These are phyloP conservation scores for Naganishia randhawae DNA, from an alignment of 768 basidiomycete genomes.

Conservation along the genomic window DNA sequence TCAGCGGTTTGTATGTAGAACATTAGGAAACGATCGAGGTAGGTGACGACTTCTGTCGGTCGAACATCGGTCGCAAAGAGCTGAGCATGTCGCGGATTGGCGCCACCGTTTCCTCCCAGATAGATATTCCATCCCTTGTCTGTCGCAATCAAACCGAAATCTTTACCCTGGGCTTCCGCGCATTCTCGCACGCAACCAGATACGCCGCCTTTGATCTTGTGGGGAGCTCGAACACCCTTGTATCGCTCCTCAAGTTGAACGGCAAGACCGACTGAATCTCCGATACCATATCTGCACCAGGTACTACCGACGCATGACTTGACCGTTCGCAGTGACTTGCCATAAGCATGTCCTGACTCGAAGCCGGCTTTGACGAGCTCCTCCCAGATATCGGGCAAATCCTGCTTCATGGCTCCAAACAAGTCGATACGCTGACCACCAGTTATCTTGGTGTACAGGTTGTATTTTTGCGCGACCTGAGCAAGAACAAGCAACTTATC, in stretches of 20 bases:
- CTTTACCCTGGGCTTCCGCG: constrained; percentile 70
- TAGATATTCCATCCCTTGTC: constrained; percentile 79
- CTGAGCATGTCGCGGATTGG: constrained; percentile 58
- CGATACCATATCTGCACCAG: constrained; percentile 64
- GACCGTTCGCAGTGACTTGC: constrained; percentile 66
- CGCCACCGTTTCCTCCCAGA: constrained; percentile 69
- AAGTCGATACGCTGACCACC: constrained; percentile 64
- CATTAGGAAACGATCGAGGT: constrained; percentile 45
- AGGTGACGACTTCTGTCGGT: constrained; percentile 60
- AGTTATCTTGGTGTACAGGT: constrained; percentile 64
- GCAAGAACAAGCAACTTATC: constrained; percentile 65
- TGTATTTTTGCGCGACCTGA: constrained; percentile 64
- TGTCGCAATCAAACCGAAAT: constrained; percentile 72
- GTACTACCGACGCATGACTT: constrained; percentile 72
- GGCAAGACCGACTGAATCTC: constrained; percentile 71
- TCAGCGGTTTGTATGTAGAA: constrained; percentile 70
- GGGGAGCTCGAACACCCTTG: constrained; percentile 56
- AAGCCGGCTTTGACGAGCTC: constrained; percentile 64
- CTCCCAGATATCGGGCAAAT: constrained; percentile 65
- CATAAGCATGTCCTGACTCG: constrained; percentile 73
- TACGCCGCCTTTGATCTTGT: constrained; percentile 65
- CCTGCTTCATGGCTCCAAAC: constrained; percentile 67
- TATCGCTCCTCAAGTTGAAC: constrained; percentile 69
- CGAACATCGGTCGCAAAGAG: constrained; percentile 68
- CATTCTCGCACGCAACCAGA: constrained; percentile 72